Base-by-base conservation (phyloP, 306 rosid species). In the Vachellia collinsii region DNA sequence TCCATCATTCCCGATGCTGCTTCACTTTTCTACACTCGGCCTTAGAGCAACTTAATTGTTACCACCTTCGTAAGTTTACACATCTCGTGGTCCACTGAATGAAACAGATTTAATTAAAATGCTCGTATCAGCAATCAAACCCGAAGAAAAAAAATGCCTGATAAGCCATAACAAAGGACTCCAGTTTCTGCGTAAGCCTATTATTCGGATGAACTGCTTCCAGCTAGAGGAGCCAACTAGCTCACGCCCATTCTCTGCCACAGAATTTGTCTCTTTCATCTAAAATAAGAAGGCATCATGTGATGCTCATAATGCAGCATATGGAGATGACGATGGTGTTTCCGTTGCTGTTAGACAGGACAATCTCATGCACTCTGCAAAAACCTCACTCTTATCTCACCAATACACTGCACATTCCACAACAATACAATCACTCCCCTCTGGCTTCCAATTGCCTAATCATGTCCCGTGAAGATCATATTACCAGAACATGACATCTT, bases 261-360 rank as follows among this genome's bases (percentile, higher is more conserved):
- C 42, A 44, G 23, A 76, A n/a, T 56, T 36, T 70, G 81, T 65
- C 83, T 36, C 74, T 20, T 16, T 29, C 44, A 76, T 56, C 50
- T 46, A 68, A 69, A 7, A 25, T 44, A 42, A 66, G 76, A 22
- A 17, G 29, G 77, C 59, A 70, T 16, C 77, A 75, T 74, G 67
- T 80, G 69, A 72, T 72, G 19, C 37, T 80, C 65, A 51, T 47
- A 22, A 44, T 62, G 53, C 65, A 29, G 43, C 78, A 63, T 70
- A 73, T 73, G 70, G 51, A 37, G 72, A 71, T 70, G 64, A 56
- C 68, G 23, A 2, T 10, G 46, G 59, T 79, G 70, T 43, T 23
- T 42, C 82, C 48, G 23, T 70, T 70, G 34, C 34, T 29, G 23
- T 23, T 14, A 10, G 22, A 54, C 73, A 42, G 68, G 42, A 39